Evolutionary conservation across 768 basidiomycete genomes (phyloP), one percentile per base, ranked within the genome.

Genomic region (Hirschioporus abietinus): DNA sequence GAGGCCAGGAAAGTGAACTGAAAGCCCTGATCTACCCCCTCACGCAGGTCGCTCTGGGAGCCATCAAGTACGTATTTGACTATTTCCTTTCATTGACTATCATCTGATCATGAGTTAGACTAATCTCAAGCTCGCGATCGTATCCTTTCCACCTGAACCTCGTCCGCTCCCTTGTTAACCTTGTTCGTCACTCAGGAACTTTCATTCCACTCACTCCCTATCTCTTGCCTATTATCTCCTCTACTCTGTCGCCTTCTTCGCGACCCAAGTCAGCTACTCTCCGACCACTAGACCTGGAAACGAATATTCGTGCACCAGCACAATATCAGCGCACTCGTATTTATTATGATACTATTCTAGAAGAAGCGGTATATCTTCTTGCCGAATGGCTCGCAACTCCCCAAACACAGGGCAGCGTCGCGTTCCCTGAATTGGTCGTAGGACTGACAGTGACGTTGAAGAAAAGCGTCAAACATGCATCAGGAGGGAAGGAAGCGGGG

Each of bases 71-170:
- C 71, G 89, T 80, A 58, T 17, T 60, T 67, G 35, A n/a, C 25
- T 15, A 15, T 52, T 61, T 25, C 17, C 1, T 15, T 61, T 12
- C 12, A 61, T 25, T 52, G 36, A 6, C 57, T 10, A 52, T 70
- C 35, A 12, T 65, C 18, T 24, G 18, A 20, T 20, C 10, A 9
- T n/a, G 20, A 23, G 25, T 6, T 75, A 99, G 96, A 72, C 87
- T 98, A 63, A 87, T 97, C 62, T 89, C 95, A 30, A 96, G 92
- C 68, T 83, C 90, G 15, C 91, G 96, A 60, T 98, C 95, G 68
- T 92, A 92, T 78, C 96, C 97, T 1, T 91, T 98, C 76, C 96
- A 98, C 75, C 84, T 99, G 30, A 96, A 99, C 75, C 84, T 99
- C 67, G 78, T 92, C 35, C 92, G 93, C 10, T 96, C 97, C 0